Evolutionary conservation across 2,329 filamentous ascomycete species (phyloP).

Genomic region (Fusarium citri): DNA sequence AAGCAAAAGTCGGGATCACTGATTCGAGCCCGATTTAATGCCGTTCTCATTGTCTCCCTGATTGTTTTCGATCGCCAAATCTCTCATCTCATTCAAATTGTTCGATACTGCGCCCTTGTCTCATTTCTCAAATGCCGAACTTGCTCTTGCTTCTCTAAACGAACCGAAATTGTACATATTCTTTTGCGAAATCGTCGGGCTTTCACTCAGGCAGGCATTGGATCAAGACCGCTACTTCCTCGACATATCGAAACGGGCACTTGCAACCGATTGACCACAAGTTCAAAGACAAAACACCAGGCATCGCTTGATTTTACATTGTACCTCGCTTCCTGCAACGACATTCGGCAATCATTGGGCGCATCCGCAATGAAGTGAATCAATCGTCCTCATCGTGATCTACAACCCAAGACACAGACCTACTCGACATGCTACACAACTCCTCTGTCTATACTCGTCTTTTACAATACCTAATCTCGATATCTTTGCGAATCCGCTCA

Average conservation of each 20-base stretch:
- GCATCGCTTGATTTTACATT: conserved; percentile 19
- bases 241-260: neutral
- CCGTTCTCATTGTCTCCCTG: neutral
- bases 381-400: conserved; percentile 23
- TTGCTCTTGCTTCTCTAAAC: neutral
- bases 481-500: conserved; percentile 2
- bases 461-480: neutral
- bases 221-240: neutral
- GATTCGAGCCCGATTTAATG: conserved; percentile 8
- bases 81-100: neutral
- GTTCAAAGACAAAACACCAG: conserved; percentile 9
- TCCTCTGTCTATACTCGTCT: neutral
- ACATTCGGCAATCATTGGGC: conserved; percentile 7
- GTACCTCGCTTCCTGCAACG: conserved; percentile 31
- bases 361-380: conserved; percentile 36
- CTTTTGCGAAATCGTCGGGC: conserved; percentile 6
- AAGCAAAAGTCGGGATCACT: conserved; percentile 2
- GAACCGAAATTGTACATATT: conserved; percentile 11
- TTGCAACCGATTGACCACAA: conserved; percentile 14
- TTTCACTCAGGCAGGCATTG: conserved; percentile 2
- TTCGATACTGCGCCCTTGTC: neutral
- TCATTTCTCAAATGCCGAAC: neutral
- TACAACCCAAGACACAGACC: conserved; percentile 19
- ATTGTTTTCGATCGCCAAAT: neutral
- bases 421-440: conserved; percentile 21